Evolutionary conservation across 352 stramenopile species (phyloP).

Genomic region (Phytophthora sp.): DNA sequence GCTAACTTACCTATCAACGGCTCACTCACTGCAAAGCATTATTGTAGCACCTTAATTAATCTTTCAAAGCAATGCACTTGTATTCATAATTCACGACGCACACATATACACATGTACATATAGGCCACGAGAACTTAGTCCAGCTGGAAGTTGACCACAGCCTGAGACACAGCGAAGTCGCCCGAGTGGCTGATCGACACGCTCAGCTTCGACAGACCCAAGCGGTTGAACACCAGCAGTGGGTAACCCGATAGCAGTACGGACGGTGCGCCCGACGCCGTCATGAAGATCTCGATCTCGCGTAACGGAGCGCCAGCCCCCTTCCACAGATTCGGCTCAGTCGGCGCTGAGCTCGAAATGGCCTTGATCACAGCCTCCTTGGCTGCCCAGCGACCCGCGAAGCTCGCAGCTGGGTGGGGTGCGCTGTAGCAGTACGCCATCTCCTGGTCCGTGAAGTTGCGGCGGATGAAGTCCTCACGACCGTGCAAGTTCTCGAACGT

Average conservation of each 20-base stretch:
- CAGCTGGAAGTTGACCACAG: conserved; percentile 64
- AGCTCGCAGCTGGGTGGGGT: conserved; percentile 82
- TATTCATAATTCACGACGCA: too few relatives aligned
- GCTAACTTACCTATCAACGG: too few relatives aligned
- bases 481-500: conserved; percentile 82
- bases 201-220: conserved; percentile 74
- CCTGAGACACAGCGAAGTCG: conserved; percentile 87
- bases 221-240: conserved; percentile 79
- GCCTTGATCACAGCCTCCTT: conserved; percentile 93
- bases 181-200: conserved; percentile 91
- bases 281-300: conserved; percentile 89
- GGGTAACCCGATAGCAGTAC: conserved; percentile 80
- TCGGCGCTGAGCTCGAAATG: conserved; percentile 78
- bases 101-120: too few relatives aligned
- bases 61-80: too few relatives aligned
- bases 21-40: too few relatives aligned
- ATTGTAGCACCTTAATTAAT: too few relatives aligned
- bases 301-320: conserved; percentile 71
- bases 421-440: conserved; percentile 85
- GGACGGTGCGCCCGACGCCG: conserved; percentile 74
- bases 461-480: conserved; percentile 83
- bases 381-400: conserved; percentile 87
- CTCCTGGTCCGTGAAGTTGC: conserved; percentile 91
- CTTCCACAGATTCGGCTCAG: conserved; percentile 76
- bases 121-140: too few relatives aligned